Conservation (phyloP, 1,284 basidiomycete genomes). For the Xerocomus nothofagi region DNA sequence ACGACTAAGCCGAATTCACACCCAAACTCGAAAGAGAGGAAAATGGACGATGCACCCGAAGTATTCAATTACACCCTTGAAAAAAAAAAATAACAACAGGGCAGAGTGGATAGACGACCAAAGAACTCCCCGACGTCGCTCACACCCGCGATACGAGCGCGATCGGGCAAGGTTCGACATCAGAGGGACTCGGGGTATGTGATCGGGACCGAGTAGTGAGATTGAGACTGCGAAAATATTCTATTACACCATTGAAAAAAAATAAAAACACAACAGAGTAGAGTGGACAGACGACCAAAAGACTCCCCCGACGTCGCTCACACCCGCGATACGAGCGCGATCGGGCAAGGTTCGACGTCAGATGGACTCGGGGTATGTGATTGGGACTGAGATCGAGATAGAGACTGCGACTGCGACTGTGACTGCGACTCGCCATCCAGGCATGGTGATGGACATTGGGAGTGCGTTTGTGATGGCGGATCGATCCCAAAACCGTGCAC, state of each 20-base stretch:
- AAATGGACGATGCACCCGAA: background rate
- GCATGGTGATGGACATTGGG: conserved; percentile 8
- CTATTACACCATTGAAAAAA: background rate
- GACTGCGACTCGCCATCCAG: background rate
- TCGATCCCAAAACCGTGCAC: conserved; percentile 21
- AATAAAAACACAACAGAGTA: background rate
- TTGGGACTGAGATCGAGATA: background rate
- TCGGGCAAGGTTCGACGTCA: conserved; percentile 11
- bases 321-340: conserved; percentile 17
- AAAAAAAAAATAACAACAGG: background rate
- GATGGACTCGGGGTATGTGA: background rate
- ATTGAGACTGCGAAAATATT: background rate
- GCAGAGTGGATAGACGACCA: background rate
- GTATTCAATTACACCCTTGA: background rate
- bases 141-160: conserved; percentile 18
- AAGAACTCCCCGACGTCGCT: background rate
- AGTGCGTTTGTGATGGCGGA: conserved; percentile 11
- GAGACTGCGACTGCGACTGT: background rate
- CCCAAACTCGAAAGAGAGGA: too few species aligned
- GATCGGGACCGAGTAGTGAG: background rate
- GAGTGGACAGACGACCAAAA: background rate
- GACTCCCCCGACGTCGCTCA: conserved; percentile 1
- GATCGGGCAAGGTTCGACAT: conserved; percentile 14
- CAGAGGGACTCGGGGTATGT: background rate
- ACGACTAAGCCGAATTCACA: too few species aligned